Evolutionary conservation across 1,284 basidiomycete species (phyloP).

Genomic region (Mycena sp.): DNA sequence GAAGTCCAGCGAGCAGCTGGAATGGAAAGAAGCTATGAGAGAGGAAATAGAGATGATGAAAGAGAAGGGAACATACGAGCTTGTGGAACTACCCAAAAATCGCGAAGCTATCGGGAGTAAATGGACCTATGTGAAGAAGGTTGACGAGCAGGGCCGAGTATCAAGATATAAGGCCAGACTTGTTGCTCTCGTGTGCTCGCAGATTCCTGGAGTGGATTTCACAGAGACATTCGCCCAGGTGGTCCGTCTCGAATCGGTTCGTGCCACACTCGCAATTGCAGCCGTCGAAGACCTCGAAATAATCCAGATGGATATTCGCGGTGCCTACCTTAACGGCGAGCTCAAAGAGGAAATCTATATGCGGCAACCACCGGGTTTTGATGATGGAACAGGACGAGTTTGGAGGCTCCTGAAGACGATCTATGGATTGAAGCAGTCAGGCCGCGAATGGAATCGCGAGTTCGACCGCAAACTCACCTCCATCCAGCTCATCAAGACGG

Average conservation of each 20-base stretch:
- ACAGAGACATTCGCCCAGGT: constrained; percentile 42
- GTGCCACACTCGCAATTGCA: constrained; percentile 39
- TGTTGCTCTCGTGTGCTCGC: constrained; percentile 37
- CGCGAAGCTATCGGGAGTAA: constrained; percentile 31
- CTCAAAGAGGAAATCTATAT: constrained; percentile 53
- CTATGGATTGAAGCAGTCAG: constrained; percentile 42
- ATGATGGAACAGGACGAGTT: constrained; percentile 32
- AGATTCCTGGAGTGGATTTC: constrained; percentile 46
- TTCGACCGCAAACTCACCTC: constrained; percentile 17
- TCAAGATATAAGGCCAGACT: constrained; percentile 47
- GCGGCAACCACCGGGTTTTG: constrained; percentile 43
- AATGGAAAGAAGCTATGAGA: constrained; percentile 46
- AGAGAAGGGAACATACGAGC: constrained; percentile 36
- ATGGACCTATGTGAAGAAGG: constrained; percentile 42
- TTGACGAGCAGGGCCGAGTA: constrained; percentile 37
- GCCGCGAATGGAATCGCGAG: constrained; percentile 35
- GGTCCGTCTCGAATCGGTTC: constrained; percentile 36
- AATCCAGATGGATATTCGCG: constrained; percentile 43
- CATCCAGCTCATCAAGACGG: constrained; percentile 11
- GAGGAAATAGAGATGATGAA: constrained; percentile 39
- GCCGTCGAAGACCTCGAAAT: constrained; percentile 35
- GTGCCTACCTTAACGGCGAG: constrained; percentile 46
- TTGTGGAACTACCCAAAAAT: constrained; percentile 34
- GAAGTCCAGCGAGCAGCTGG: background rate
- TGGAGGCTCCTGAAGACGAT: constrained; percentile 32